Conservation (phyloP, 129 eudicot genomes). For the Kitagawia praeruptora region DNA sequence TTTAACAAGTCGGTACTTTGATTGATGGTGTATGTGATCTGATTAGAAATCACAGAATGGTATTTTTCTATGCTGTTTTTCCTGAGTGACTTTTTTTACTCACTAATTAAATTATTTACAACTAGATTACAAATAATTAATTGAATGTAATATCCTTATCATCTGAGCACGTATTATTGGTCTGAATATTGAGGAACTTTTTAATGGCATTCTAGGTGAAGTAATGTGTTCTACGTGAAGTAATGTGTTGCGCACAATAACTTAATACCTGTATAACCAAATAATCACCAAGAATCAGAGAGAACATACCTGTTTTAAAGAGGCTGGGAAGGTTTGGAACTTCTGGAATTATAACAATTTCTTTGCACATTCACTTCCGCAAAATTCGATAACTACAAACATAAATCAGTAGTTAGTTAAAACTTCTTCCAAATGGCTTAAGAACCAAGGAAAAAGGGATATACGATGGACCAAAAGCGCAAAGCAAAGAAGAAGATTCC, state of each 20-base stretch:
- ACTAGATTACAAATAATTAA: no score
- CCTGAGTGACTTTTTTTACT: no score
- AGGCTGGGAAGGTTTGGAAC: constrained; percentile 62
- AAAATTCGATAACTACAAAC: constrained; percentile 9
- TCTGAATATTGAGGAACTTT: background rate
- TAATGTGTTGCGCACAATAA: background rate
- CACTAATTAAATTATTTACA: no score
- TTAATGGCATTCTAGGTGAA: constrained; percentile 11
- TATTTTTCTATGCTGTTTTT: no score
- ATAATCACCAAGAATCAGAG: background rate
- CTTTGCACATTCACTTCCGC: constrained; percentile 58
- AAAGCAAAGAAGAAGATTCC: constrained; percentile 53
- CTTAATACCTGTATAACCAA: background rate
- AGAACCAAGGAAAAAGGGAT: constrained; percentile 27
- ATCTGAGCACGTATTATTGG: no score
- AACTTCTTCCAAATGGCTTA: constrained; percentile 28
- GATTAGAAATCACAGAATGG: no score
- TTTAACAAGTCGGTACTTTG: no score
- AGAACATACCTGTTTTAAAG: constrained; percentile 69
- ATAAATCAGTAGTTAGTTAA: constrained; percentile 6
- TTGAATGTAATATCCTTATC: no score
- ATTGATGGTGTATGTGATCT: no score
- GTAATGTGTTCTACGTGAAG: background rate
- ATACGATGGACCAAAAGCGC: constrained; percentile 27
- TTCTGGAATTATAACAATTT: constrained; percentile 66